phyloP scores from a whole-genome alignment of 2,329 filamentous ascomycete genomes.

The Delphinella strobiligena region DNA sequence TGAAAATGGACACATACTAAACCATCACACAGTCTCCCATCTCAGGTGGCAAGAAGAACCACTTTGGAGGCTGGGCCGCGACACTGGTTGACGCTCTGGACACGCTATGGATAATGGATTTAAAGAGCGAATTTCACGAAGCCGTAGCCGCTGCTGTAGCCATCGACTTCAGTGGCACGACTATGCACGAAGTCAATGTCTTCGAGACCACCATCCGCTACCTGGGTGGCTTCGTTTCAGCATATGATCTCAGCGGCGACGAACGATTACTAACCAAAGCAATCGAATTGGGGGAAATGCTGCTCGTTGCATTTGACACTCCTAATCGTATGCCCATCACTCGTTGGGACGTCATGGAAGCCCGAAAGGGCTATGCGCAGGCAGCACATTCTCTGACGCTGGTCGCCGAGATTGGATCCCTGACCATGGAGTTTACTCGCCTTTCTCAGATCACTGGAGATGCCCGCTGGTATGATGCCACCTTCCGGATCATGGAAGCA shows the following conservation, averaged over 20 bases:
- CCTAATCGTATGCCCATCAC: slow-evolving; percentile 33
- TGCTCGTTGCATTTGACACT: slow-evolving; percentile 37
- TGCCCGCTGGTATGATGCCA: slow-evolving; percentile 34
- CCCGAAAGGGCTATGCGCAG: slow-evolving; percentile 25
- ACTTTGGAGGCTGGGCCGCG: slow-evolving; percentile 87
- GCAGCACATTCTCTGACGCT: slow-evolving; percentile 28
- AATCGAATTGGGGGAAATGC: slow-evolving; percentile 28
- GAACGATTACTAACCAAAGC: slow-evolving; percentile 23
- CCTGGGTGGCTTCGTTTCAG: slow-evolving; percentile 24
- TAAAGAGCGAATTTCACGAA: slow-evolving; percentile 37
- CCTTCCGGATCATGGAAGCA: slow-evolving; percentile 28
- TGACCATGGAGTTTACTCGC: slow-evolving; percentile 37
- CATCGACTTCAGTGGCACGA: slow-evolving; percentile 31
- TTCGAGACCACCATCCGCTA: slow-evolving; percentile 39
- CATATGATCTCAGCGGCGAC: slow-evolving; percentile 25
- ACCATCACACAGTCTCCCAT: slow-evolving; percentile 29
- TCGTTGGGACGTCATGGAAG: slow-evolving; percentile 30
- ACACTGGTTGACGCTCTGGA: slow-evolving; percentile 70
- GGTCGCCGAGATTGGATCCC: slow-evolving; percentile 35
- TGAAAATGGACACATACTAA: slow-evolving; percentile 32
- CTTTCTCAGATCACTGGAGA: slow-evolving; percentile 34
- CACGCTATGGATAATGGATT: slow-evolving; percentile 61
- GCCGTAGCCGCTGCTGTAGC: slow-evolving; percentile 30
- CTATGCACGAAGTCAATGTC: slow-evolving; percentile 30
- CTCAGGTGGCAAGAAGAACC: slow-evolving; percentile 54